phyloP scores from a whole-genome alignment of 139 green algal genomes.

The Asterochloris erici region DNA sequence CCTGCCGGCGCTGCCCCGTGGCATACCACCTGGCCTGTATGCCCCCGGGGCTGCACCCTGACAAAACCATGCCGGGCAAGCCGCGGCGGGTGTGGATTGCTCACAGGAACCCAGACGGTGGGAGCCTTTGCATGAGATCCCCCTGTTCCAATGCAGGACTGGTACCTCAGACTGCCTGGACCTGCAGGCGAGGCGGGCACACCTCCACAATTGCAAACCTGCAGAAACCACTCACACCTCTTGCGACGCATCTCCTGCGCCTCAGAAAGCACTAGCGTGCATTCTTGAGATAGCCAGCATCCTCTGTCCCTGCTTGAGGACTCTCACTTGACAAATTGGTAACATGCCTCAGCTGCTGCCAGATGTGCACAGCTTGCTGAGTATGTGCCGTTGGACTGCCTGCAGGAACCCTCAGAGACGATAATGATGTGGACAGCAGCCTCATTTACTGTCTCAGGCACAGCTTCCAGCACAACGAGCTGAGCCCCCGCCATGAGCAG shows the following conservation, averaged over 20 bases:
- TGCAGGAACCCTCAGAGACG: no score
- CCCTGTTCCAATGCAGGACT: not conserved
- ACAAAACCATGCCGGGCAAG: constrained; percentile 18
- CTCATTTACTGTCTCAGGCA: no score
- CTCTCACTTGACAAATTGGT: not conserved
- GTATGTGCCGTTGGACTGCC: no score
- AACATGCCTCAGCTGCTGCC: not conserved
- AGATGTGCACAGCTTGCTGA: not conserved
- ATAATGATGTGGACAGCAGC: no score
- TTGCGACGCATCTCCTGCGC: not conserved
- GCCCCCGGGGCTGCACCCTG: constrained; percentile 8
- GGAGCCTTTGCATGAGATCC: not conserved
- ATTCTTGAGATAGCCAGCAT: not conserved
- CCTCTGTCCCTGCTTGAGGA: not conserved
- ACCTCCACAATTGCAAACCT: no score
- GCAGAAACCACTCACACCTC: no score
- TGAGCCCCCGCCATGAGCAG: no score
- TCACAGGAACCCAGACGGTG: not conserved
- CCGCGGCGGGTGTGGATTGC: not conserved
- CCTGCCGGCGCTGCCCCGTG: constrained; percentile 47
- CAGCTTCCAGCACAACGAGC: no score
- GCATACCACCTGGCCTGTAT: constrained; percentile 55
- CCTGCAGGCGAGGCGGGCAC: no score
- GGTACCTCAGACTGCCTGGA: not conserved
- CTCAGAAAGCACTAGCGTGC: not conserved